phyloP scores from a whole-genome alignment of 2,329 filamentous ascomycete genomes.

The Pseudopithomyces maydicus region DNA sequence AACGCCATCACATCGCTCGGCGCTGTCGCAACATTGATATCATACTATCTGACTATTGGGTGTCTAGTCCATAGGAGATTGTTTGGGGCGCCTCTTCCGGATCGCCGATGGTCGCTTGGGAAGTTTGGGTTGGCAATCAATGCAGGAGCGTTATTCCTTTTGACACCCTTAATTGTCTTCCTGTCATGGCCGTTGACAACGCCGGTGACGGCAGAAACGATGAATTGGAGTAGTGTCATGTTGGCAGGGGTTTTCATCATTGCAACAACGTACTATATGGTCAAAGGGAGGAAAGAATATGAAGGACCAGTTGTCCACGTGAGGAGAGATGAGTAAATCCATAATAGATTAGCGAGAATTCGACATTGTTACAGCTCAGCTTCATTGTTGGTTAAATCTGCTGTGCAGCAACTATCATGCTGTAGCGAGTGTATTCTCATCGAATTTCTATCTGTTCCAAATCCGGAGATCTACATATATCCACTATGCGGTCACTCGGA shows the following conservation, averaged over 20 bases:
- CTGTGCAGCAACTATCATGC: too few species aligned
- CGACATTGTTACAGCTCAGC: background rate
- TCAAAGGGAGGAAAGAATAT: constrained; percentile 2
- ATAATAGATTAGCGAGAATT: background rate
- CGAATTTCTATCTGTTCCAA: background rate
- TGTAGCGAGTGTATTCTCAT: background rate
- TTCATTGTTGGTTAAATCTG: too few species aligned
- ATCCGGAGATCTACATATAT: background rate
- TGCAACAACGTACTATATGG: constrained; percentile 2
- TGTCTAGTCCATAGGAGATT: constrained; percentile 2
- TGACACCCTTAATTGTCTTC: constrained; percentile 5
- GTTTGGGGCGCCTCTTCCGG: constrained; percentile 1
- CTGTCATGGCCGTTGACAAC: constrained; percentile 4
- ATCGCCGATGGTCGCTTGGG: constrained; percentile 4
- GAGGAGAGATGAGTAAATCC: background rate
- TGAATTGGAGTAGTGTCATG: constrained; percentile 8
- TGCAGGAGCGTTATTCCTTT: background rate
- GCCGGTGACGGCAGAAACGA: constrained; percentile 3
- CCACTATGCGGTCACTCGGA: background rate
- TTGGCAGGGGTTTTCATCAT: constrained; percentile 1
- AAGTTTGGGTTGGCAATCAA: background rate
- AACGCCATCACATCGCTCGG: constrained; percentile 42
- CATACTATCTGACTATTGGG: constrained; percentile 19
- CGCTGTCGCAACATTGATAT: constrained; percentile 28
- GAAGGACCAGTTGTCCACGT: constrained; percentile 1